A percentile compares a stretch with the other conserved stretches of the same genome.
phyloP scores from a whole-genome alignment of 257 asterid species.

The Hygrophila difformis region DNA sequence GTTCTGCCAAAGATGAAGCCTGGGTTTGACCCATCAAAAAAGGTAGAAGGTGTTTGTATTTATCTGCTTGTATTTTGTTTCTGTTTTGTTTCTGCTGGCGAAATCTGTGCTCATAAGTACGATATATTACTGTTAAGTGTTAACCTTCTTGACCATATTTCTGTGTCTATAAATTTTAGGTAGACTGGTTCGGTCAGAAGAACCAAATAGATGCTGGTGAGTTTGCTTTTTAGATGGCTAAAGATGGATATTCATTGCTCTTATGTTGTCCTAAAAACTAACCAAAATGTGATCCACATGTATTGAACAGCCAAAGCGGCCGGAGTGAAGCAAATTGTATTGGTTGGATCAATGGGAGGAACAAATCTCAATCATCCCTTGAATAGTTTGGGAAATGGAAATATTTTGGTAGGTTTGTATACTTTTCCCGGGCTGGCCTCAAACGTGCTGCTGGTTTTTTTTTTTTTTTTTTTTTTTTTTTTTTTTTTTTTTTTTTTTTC shows the following conservation, averaged over 20 bases:
- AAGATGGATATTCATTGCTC: background rate
- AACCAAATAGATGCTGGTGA: constrained; percentile 91
- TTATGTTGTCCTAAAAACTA: background rate
- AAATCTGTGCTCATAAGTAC: background rate
- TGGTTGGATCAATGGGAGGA: constrained; percentile 99
- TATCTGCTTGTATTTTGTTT: background rate
- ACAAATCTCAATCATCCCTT: constrained; percentile 62
- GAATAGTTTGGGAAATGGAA: constrained; percentile 82
- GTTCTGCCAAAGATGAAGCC: constrained; percentile 95
- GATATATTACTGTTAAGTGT: background rate
- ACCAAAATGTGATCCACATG: background rate
- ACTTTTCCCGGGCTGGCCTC: background rate
- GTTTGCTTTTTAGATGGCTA: constrained; percentile 8
- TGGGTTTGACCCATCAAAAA: constrained; percentile 65
- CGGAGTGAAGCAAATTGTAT: constrained; percentile 87
- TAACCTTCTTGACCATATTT: background rate
- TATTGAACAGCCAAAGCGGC: constrained; percentile 79
- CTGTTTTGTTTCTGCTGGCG: background rate
- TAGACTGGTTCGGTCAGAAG: constrained; percentile 94
- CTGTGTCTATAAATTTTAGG: constrained; percentile 32
- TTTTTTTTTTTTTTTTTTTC: background rate
- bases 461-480: too few relatives aligned
- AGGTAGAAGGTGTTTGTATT: constrained; percentile 64
- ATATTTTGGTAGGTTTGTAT: constrained; percentile 73
- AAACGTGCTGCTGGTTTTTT: background rate